Conservation (phyloP, 129 eudicot genomes). For the Flaveria sonorensis region DNA sequence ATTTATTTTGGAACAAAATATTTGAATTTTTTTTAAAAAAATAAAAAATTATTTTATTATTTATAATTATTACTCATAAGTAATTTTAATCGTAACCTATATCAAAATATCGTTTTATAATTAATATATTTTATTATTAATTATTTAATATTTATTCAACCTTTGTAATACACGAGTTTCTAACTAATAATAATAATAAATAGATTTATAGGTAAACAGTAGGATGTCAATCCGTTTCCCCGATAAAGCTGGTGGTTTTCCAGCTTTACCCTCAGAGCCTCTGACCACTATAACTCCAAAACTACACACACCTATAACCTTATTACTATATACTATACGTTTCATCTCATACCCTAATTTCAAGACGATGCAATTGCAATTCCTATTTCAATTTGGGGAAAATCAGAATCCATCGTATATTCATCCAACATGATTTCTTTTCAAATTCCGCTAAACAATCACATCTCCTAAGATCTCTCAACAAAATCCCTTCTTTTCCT, state of each 20-base stretch:
- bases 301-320: conserved; percentile 51
- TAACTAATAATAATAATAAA: background rate
- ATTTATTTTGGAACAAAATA: too few species aligned
- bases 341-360: conserved; percentile 16
- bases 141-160: too few species aligned
- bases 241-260: conserved; percentile 24
- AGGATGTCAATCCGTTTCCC: conserved; percentile 26
- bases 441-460: conserved; percentile 7
- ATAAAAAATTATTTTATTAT: too few species aligned
- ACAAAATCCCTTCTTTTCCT: conserved; percentile 6
- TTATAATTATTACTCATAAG: too few species aligned
- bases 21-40: too few species aligned
- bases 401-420: conserved; percentile 26
- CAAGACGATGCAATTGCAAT: conserved; percentile 9
- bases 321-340: conserved; percentile 25
- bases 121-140: too few species aligned
- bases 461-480: conserved; percentile 28
- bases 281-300: conserved; percentile 34
- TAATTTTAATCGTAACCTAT: too few species aligned
- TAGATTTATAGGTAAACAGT: conserved; percentile 19
- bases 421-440: conserved; percentile 32
- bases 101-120: too few species aligned
- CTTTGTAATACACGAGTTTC: too few species aligned
- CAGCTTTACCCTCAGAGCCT: conserved; percentile 39
- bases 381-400: background rate